phyloP scores from a whole-genome alignment of 306 rosid genomes.

The Corylus avellana region DNA sequence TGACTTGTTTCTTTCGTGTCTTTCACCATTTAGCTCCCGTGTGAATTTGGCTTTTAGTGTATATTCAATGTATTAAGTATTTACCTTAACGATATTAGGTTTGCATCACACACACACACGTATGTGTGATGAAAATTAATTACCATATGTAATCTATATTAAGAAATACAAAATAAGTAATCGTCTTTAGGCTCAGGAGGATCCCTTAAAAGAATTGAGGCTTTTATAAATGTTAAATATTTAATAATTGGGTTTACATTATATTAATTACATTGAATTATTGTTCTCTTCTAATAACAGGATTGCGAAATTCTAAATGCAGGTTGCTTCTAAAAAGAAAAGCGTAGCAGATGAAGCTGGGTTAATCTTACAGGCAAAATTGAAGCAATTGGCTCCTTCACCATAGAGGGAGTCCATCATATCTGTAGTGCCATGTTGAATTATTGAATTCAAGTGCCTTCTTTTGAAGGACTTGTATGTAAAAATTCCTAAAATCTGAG shows the following conservation, averaged over 20 bases:
- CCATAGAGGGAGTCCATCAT: conserved; percentile 22
- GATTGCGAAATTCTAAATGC: conserved; percentile 35
- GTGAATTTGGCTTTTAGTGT: background rate
- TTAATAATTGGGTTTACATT: background rate
- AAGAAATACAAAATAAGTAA: background rate
- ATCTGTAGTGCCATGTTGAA: background rate
- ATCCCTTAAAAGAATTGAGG: background rate
- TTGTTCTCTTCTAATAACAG: background rate
- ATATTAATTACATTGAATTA: background rate
- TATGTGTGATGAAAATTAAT: no score
- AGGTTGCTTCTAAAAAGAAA: conserved; percentile 91
- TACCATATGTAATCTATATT: no score
- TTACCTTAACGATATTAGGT: no score
- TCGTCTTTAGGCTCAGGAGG: background rate
- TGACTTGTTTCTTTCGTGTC: background rate
- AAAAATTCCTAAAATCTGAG: conserved; percentile 16
- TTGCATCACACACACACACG: no score
- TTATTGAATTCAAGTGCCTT: conserved; percentile 20
- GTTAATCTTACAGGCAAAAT: conserved; percentile 64
- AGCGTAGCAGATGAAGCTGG: conserved; percentile 70
- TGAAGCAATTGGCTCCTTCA: conserved; percentile 70
- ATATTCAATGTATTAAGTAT: no score
- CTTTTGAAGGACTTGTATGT: conserved; percentile 26
- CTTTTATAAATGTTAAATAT: background rate
- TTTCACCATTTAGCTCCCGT: background rate